phyloP scores from a whole-genome alignment of 306 rosid genomes.

The Trifolium repens region DNA sequence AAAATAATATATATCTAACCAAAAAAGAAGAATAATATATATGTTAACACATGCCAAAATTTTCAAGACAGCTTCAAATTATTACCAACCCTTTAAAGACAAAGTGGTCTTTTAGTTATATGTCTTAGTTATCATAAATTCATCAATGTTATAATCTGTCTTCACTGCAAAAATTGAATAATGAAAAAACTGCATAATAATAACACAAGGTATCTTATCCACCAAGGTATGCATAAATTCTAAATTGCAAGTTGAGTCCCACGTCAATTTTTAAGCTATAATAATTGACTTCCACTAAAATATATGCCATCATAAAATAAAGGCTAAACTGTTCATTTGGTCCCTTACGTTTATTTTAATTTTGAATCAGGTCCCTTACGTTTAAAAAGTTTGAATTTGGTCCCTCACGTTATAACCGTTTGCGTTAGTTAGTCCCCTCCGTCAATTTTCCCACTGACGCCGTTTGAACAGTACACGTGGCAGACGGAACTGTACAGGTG shows the following conservation, averaged over 20 bases:
- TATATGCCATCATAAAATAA: constrained; percentile 32
- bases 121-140: constrained; percentile 4
- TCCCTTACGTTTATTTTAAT: no score
- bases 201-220: constrained; percentile 32
- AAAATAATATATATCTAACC: no score
- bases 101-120: neutral
- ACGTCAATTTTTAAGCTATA: constrained; percentile 32
- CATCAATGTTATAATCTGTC: constrained; percentile 5
- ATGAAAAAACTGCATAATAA: constrained; percentile 13
- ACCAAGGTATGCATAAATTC: neutral
- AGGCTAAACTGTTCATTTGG: no score
- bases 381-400: no score
- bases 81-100: neutral
- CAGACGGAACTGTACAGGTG: no score
- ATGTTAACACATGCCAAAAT: no score
- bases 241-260: constrained; percentile 41
- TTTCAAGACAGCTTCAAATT: neutral
- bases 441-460: no score
- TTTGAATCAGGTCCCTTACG: no score
- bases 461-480: no score
- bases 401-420: no score
- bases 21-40: no score
- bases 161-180: constrained; percentile 35
- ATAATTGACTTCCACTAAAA: constrained; percentile 46
- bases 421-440: no score